Conservation (phyloP, 2,329 filamentous ascomycete genomes). For the Pseudocercospora pini-densiflorae region DNA sequence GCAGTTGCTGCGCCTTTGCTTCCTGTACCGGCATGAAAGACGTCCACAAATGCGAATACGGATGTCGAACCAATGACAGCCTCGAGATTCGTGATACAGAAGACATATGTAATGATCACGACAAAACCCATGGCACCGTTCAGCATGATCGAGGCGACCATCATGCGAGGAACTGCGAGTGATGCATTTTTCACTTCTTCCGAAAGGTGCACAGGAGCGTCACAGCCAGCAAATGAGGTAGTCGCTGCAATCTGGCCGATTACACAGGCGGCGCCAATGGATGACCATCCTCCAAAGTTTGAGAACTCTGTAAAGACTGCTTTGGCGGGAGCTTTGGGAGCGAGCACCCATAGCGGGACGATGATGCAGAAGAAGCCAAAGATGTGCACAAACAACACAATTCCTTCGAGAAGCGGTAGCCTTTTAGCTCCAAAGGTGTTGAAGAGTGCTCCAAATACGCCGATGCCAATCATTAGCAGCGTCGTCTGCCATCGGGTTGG, state of each 20-base stretch:
- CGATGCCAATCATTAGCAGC: constrained; percentile 26
- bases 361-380: constrained; percentile 57
- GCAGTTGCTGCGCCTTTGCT: constrained; percentile 19
- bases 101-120: constrained; percentile 46
- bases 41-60: constrained; percentile 40
- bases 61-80: constrained; percentile 24
- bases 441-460: constrained; percentile 24
- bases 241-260: constrained; percentile 41
- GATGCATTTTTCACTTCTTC: constrained; percentile 36
- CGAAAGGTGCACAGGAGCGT: constrained; percentile 27
- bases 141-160: constrained; percentile 50
- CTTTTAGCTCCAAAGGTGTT: constrained; percentile 40
- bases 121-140: constrained; percentile 52
- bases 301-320: constrained; percentile 51
- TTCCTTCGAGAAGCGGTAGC: constrained; percentile 46
- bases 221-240: constrained; percentile 17
- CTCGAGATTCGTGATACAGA: constrained; percentile 46
- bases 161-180: constrained; percentile 49
- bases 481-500: constrained; percentile 25
- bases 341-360: constrained; percentile 52
- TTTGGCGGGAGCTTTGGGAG: constrained; percentile 52
- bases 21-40: constrained; percentile 33
- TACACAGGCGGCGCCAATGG: constrained; percentile 48
- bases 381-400: constrained; percentile 54
- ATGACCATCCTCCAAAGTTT: constrained; percentile 49